Conservation (phyloP, 2,329 filamentous ascomycete genomes). For the Aspergillus tamarii region DNA sequence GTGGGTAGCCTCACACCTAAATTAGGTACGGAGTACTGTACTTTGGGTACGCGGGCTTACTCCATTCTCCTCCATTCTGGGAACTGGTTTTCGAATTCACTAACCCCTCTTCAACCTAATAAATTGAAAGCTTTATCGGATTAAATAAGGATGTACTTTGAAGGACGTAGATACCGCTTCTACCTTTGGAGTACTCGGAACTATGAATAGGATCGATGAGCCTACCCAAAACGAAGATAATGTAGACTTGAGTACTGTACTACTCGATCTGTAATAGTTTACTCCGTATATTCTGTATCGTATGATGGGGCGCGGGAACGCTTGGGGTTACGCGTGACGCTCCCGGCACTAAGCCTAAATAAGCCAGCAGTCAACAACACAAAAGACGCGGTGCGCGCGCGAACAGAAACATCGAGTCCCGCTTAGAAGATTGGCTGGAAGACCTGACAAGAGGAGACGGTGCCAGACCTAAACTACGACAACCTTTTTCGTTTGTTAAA, state of each 20-base stretch:
- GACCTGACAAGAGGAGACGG: conserved; percentile 11
- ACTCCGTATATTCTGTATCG: conserved; percentile 10
- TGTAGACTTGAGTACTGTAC: neutral
- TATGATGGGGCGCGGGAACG: conserved; percentile 19
- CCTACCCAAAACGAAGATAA: neutral
- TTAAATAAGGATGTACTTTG: neutral
- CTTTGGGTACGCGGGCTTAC: neutral
- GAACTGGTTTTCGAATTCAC: neutral
- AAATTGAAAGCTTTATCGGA: neutral
- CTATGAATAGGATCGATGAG: neutral
- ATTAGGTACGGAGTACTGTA: neutral
- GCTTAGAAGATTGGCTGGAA: conserved; percentile 19
- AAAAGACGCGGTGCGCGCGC: conserved; percentile 34
- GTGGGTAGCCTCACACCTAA: neutral
- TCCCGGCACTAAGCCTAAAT: conserved; percentile 31
- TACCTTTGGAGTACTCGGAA: neutral
- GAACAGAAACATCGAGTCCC: conserved; percentile 25
- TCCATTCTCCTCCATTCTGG: neutral
- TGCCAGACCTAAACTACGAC: conserved; percentile 10
- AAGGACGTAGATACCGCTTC: neutral
- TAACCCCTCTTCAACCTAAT: neutral
- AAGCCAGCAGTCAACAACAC: conserved; percentile 32
- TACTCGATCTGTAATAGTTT: neutral
- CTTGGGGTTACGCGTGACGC: conserved; percentile 30
- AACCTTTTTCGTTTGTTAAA: conserved; percentile 8